Evolutionary conservation across 2,329 filamentous ascomycete species (phyloP).

Genomic region (Celoporthe dispersa): DNA sequence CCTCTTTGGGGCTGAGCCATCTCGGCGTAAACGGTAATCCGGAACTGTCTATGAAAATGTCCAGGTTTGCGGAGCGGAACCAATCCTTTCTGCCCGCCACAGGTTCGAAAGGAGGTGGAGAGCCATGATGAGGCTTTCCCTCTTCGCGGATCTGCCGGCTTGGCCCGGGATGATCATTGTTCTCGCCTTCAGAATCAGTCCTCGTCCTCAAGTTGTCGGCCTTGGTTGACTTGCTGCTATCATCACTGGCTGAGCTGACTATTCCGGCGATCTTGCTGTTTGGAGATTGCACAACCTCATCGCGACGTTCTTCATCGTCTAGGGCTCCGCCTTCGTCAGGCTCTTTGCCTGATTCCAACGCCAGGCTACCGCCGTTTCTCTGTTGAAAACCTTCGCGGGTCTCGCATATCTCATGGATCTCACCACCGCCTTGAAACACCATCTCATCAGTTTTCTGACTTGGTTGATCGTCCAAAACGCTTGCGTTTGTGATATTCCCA

Average conservation of each 20-base stretch:
- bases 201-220: no score
- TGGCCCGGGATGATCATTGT: background rate
- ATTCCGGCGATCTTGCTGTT: background rate
- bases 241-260: background rate
- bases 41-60: conserved; percentile 7
- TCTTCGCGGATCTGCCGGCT: background rate
- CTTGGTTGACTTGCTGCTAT: background rate
- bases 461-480: no score
- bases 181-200: background rate
- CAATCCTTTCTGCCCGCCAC: background rate
- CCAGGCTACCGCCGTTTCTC: background rate
- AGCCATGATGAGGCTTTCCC: background rate
- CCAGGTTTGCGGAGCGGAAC: background rate
- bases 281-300: background rate
- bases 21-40: background rate
- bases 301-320: background rate
- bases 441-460: background rate
- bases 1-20: background rate
- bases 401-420: background rate
- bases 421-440: background rate
- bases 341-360: background rate
- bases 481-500: background rate
- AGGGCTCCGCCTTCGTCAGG: background rate
- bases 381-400: background rate
- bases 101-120: background rate